phyloP scores from a whole-genome alignment of 306 rosid species.

The Mimosa pudica region DNA sequence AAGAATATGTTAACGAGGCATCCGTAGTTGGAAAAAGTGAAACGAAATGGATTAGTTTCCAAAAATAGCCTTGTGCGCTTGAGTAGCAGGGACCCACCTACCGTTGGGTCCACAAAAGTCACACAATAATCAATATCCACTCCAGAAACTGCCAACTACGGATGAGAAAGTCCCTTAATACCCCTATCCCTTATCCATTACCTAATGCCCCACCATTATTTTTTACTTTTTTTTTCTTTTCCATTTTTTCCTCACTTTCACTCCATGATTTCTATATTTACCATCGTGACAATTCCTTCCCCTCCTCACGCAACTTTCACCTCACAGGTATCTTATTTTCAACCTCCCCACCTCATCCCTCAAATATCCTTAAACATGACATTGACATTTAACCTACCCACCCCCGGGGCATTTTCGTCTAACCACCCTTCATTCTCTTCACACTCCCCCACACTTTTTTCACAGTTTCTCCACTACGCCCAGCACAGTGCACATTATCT shows the following conservation, averaged over 20 bases:
- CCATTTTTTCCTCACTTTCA: neutral
- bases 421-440: conserved; percentile 27
- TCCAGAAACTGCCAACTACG: neutral
- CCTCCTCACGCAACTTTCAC: conserved; percentile 15
- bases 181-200: neutral
- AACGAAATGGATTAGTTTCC: neutral
- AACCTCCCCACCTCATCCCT: conserved; percentile 8
- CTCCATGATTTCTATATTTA: neutral
- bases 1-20: too few relatives aligned
- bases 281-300: neutral
- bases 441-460: neutral
- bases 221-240: neutral
- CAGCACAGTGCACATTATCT: neutral
- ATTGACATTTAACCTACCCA: conserved; percentile 34
- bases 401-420: conserved; percentile 36
- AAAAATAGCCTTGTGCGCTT: neutral
- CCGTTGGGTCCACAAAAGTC: neutral
- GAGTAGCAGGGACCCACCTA: neutral
- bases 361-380: conserved; percentile 26
- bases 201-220: neutral
- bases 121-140: neutral
- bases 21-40: neutral
- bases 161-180: neutral
- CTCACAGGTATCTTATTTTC: conserved; percentile 25
- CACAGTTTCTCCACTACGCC: neutral